Evolutionary conservation across 228 moss, liverwort and hornwort genomes (phyloP).

Genomic region (Sphagnum fallax): DNA sequence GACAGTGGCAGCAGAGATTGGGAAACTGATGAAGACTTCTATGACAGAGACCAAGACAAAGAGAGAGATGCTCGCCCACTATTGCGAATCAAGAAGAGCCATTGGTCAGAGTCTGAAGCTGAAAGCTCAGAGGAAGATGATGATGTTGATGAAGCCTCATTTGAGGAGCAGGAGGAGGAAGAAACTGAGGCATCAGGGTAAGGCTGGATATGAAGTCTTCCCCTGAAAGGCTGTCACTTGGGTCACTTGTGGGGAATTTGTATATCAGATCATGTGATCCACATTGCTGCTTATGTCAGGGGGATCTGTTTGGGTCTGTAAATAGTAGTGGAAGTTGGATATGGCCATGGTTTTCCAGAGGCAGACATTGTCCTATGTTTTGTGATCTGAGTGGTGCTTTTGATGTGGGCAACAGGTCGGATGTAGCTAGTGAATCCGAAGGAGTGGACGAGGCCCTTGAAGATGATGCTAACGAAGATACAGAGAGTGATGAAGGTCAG

Average conservation of each 20-base stretch:
- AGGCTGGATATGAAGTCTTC: background rate
- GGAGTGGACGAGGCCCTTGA: constrained; percentile 76
- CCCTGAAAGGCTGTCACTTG: too few species aligned
- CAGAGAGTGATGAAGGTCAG: constrained; percentile 69
- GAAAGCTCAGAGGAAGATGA: constrained; percentile 91
- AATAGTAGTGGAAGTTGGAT: too few species aligned
- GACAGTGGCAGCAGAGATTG: constrained; percentile 58
- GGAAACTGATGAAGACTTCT: constrained; percentile 56
- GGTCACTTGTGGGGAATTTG: too few species aligned
- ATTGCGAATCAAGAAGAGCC: constrained; percentile 55
- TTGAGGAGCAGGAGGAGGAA: constrained; percentile 88
- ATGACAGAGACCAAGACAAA: constrained; percentile 41
- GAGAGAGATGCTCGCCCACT: constrained; percentile 47
- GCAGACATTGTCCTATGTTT: too few species aligned
- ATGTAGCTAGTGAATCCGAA: constrained; percentile 90
- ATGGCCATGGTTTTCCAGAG: too few species aligned
- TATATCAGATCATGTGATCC: too few species aligned
- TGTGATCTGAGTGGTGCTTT: too few species aligned
- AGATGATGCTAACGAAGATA: constrained; percentile 53
- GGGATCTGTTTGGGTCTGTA: too few species aligned
- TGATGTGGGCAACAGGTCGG: constrained; percentile 36
- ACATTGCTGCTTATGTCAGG: too few species aligned
- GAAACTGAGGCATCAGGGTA: constrained; percentile 84
- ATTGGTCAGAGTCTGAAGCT: constrained; percentile 78
- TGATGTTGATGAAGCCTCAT: constrained; percentile 46